phyloP scores from a whole-genome alignment of 208 protist genomes.

The Leishmania major region DNA sequence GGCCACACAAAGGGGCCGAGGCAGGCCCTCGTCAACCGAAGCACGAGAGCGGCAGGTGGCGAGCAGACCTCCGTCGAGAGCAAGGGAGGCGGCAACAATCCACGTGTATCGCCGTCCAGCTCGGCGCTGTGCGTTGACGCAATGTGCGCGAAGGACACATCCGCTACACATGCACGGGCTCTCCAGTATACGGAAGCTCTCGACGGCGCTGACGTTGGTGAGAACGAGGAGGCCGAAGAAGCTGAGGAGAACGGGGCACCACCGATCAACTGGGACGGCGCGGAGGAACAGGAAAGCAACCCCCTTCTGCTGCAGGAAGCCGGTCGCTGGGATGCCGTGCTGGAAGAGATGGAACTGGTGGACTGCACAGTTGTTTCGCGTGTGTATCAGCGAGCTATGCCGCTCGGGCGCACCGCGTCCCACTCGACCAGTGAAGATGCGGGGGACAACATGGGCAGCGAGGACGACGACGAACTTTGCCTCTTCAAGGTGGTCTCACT shows the following conservation, averaged over 20 bases:
- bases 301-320: conserved; percentile 16
- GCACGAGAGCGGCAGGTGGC: neutral
- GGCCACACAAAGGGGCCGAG: neutral
- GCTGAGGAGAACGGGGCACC: neutral
- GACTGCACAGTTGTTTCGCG: conserved; percentile 32
- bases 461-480: conserved; percentile 15
- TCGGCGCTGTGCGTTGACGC: neutral
- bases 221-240: neutral
- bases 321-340: conserved; percentile 23
- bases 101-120: neutral
- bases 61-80: neutral
- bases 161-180: neutral
- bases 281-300: neutral
- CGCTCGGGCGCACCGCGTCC: neutral
- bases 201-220: neutral
- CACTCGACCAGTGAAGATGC: neutral
- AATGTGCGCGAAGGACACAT: neutral
- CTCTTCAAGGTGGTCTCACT: conserved; percentile 34
- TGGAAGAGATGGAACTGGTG: conserved; percentile 25
- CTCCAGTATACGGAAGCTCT: neutral
- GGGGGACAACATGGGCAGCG: neutral
- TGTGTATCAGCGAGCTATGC: conserved; percentile 20
- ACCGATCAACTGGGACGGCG: neutral
- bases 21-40: neutral
- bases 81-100: neutral